These are phyloP conservation scores for Ophiocordyceps robertsii DNA, from an alignment of 2,329 filamentous ascomycete species.

Conservation along the genomic window DNA sequence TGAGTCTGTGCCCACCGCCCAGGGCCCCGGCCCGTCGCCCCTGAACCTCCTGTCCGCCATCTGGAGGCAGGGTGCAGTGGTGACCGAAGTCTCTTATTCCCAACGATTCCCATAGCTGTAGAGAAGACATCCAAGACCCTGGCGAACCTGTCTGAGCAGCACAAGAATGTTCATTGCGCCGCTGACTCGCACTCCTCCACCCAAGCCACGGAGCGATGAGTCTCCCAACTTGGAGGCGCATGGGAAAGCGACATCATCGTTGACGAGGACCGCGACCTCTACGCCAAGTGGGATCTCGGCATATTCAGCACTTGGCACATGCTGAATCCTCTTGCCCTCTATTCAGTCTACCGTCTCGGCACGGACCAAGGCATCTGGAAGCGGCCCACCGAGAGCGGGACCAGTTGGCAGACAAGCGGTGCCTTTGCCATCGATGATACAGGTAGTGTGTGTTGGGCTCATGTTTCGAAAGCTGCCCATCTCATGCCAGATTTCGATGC, in stretches of 20 bases:
- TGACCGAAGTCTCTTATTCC: not conserved
- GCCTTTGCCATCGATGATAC: slow-evolving; percentile 37
- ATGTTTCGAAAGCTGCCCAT: slow-evolving; percentile 15
- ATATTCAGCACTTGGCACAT: slow-evolving; percentile 48
- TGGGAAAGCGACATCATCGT: slow-evolving; percentile 44
- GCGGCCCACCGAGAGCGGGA: slow-evolving; percentile 49
- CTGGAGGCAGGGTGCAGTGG: not conserved
- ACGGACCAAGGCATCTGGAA: slow-evolving; percentile 54
- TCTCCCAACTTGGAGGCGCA: slow-evolving; percentile 40
- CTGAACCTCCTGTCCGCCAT: too few relatives aligned
- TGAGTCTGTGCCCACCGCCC: slow-evolving; percentile 23
- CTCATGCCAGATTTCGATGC: slow-evolving; percentile 17
- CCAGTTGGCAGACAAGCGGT: slow-evolving; percentile 54
- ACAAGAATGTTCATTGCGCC: slow-evolving; percentile 46
- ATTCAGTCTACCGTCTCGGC: slow-evolving; percentile 42
- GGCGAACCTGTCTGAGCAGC: slow-evolving; percentile 32
- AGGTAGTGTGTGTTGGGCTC: slow-evolving; percentile 17
- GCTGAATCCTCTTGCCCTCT: slow-evolving; percentile 43
- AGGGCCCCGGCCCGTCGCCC: not conserved
- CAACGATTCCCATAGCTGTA: slow-evolving; percentile 35
- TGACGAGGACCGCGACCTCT: slow-evolving; percentile 45
- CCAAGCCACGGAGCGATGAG: slow-evolving; percentile 41
- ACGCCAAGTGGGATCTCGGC: slow-evolving; percentile 54
- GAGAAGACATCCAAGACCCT: slow-evolving; percentile 51
- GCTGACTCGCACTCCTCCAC: slow-evolving; percentile 49